Conservation (phyloP, 2,329 filamentous ascomycete genomes). For the Endoconidiophora polonica region DNA sequence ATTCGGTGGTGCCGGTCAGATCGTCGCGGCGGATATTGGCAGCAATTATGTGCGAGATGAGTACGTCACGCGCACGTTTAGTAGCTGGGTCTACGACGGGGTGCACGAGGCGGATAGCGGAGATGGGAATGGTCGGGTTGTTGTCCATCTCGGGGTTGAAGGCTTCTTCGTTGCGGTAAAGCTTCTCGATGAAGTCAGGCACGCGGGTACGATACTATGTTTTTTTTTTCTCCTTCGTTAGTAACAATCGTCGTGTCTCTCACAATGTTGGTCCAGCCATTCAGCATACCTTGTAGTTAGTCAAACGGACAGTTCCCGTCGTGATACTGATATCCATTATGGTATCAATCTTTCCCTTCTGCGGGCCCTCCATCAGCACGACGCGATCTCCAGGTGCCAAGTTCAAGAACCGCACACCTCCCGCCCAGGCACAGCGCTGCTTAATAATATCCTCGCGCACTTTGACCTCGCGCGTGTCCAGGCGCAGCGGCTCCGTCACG, state of each 20-base stretch:
- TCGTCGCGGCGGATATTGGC: slow-evolving; percentile 26
- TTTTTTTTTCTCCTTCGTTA: neutral
- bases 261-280: slow-evolving; percentile 15
- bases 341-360: slow-evolving; percentile 71
- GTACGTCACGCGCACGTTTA: slow-evolving; percentile 50
- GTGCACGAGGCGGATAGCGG: slow-evolving; percentile 65
- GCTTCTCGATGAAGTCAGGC: slow-evolving; percentile 11
- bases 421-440: slow-evolving; percentile 37
- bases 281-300: slow-evolving; percentile 41
- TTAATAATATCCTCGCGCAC: slow-evolving; percentile 22
- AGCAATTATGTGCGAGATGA: slow-evolving; percentile 55
- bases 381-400: slow-evolving; percentile 60
- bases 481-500: slow-evolving; percentile 12
- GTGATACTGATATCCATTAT: slow-evolving; percentile 40
- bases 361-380: slow-evolving; percentile 58
- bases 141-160: slow-evolving; percentile 21
- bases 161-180: slow-evolving; percentile 25
- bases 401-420: slow-evolving; percentile 39
- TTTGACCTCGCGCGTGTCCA: slow-evolving; percentile 17
- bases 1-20: slow-evolving; percentile 26
- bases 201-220: slow-evolving; percentile 8
- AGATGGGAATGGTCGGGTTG: slow-evolving; percentile 45
- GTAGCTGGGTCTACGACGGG: slow-evolving; percentile 51
- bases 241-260: too few relatives aligned
- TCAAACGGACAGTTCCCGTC: slow-evolving; percentile 42